Evolutionary conservation across 768 basidiomycete species (phyloP).

Genomic region (Xerocomus spinulosus): DNA sequence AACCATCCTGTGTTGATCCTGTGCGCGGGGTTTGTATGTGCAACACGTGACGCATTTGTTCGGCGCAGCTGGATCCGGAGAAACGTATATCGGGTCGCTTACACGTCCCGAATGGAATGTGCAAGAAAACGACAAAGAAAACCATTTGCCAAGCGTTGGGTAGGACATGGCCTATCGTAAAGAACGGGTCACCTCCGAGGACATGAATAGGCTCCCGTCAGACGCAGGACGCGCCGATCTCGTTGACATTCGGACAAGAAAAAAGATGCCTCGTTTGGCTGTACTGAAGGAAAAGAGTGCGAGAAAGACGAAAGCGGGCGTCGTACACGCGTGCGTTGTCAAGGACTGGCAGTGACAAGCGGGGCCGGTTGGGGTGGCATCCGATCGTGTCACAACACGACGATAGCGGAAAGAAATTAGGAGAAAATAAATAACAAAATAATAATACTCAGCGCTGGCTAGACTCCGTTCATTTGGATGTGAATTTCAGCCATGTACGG

Average conservation of each 20-base stretch:
- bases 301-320: not conserved
- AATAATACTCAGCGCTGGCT: too few species aligned
- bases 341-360: not conserved
- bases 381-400: conserved; percentile 5
- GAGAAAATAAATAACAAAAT: not conserved
- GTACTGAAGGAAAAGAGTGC: not conserved
- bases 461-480: too few species aligned
- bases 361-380: conserved; percentile 4
- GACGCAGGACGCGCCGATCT: not conserved
- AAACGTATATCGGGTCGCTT: not conserved
- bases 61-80: not conserved
- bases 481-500: too few species aligned
- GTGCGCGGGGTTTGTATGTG: not conserved
- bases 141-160: too few species aligned
- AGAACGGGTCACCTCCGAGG: too few species aligned
- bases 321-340: conserved; percentile 1
- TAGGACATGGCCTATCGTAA: too few species aligned
- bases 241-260: not conserved
- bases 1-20: too few species aligned
- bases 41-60: too few species aligned
- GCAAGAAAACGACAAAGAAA: too few species aligned
- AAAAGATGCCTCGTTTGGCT: not conserved
- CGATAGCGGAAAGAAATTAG: conserved; percentile 3
- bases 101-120: not conserved
- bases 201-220: too few species aligned